phyloP scores from a whole-genome alignment of 164 flowering plant genomes.

The Umbellularia californica region DNA sequence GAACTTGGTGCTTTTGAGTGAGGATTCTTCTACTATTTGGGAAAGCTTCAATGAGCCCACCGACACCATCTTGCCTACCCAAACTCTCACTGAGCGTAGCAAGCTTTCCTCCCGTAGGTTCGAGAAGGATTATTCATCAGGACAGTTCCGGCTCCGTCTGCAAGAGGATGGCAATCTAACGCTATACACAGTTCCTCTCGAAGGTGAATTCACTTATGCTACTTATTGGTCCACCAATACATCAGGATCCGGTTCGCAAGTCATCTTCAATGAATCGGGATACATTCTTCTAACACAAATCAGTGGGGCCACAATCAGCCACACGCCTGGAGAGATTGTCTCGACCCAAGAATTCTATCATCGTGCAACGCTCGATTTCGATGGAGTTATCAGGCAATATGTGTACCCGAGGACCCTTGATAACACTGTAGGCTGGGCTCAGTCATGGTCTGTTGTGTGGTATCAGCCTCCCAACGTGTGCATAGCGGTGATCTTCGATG shows the following conservation, averaged over 20 bases:
- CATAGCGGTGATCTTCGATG: background rate
- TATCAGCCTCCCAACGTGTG: constrained; percentile 7
- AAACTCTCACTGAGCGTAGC: too few relatives aligned
- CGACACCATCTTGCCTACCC: too few relatives aligned
- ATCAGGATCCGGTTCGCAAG: constrained; percentile 4
- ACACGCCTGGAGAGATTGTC: constrained; percentile 11
- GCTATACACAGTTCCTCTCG: constrained; percentile 13
- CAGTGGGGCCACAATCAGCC: constrained; percentile 13
- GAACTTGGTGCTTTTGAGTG: too few relatives aligned
- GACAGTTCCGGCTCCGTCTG: too few relatives aligned
- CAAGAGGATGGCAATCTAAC: constrained; percentile 28
- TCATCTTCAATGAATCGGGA: constrained; percentile 33
- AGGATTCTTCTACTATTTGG: too few relatives aligned
- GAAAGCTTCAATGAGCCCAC: too few relatives aligned
- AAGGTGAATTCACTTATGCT: background rate
- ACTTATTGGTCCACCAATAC: constrained; percentile 1
- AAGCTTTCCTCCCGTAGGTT: too few relatives aligned
- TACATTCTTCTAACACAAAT: constrained; percentile 13
- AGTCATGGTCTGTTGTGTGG: constrained; percentile 4
- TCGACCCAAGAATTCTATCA: constrained; percentile 24
- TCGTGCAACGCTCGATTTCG: constrained; percentile 34
- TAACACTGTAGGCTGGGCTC: background rate
- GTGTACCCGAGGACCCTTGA: constrained; percentile 19
- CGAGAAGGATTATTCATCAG: too few relatives aligned
- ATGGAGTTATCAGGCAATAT: constrained; percentile 41